phyloP scores from a whole-genome alignment of 768 basidiomycete genomes.

The Tylopilus subfusipes region DNA sequence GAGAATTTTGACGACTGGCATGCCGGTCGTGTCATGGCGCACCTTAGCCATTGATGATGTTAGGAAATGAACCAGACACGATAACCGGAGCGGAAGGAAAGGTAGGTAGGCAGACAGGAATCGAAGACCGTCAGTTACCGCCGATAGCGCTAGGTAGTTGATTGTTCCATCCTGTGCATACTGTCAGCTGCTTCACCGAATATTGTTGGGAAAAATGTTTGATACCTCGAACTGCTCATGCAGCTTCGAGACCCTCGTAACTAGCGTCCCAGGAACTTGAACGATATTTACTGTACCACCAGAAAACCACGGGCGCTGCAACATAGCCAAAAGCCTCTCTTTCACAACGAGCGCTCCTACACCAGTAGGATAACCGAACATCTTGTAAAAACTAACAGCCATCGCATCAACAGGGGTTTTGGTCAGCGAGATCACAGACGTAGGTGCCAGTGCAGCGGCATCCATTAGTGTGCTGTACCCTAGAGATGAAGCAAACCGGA shows the following conservation, averaged over 20 bases:
- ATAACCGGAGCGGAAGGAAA: conserved; percentile 74
- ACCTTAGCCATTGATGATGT: conserved; percentile 52
- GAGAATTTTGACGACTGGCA: conserved; percentile 64
- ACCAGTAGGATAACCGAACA: conserved; percentile 86
- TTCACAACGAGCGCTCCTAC: conserved; percentile 77
- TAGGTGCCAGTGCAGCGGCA: conserved; percentile 76
- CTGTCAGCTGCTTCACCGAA: not conserved
- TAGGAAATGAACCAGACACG: conserved; percentile 63
- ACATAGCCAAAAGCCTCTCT: conserved; percentile 56
- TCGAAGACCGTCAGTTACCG: conserved; percentile 72
- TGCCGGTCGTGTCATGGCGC: conserved; percentile 55
- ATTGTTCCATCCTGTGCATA: conserved; percentile 72
- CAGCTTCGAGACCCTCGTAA: conserved; percentile 54
- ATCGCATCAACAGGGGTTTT: conserved; percentile 74
- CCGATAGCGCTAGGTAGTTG: conserved; percentile 73
- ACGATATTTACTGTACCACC: conserved; percentile 84
- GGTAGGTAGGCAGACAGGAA: conserved; percentile 78
- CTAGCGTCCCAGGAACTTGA: conserved; percentile 71
- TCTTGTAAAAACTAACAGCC: conserved; percentile 84
- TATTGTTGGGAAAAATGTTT: not conserved
- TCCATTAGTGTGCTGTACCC: conserved; percentile 76
- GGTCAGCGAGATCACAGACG: conserved; percentile 63
- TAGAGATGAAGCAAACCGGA: conserved; percentile 58
- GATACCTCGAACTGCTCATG: conserved; percentile 79
- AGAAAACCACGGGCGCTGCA: conserved; percentile 79